Evolutionary conservation across 345 rosid genomes (phyloP), one percentile per base, ranked within the genome.

Genomic region (Corchorus capsularis): DNA sequence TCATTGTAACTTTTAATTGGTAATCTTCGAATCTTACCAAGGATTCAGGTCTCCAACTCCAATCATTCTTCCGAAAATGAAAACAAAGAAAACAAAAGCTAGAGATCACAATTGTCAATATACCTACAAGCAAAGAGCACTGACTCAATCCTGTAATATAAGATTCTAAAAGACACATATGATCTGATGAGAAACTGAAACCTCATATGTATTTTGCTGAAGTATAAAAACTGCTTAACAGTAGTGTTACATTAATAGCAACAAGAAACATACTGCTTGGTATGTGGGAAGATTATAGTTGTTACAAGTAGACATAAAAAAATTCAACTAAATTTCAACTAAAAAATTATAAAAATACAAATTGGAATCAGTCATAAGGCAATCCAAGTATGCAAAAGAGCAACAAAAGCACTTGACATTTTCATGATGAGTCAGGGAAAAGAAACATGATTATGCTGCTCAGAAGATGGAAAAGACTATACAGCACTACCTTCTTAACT

Each of bases 111-210:
- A 71, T 32, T 53, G 39, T 64, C 45, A 32, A 55, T 8, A 43
- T 60, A 55, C 22, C 41, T 66, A 62, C n/a, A 62, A 27, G 74
- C 74, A 37, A 61, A 71, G 49, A 13, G 62, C 59, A 1, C 22
- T 1, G n/a, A 56, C 50, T 64, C 49, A 57, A 37, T 56, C 55
- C 12, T 16, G 41, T 16, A 62, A 73, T 7, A 11, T 11, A 11
- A 69, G 69, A 35, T 69, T 41, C 10, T 47, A 86, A 62, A 81
- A 52, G 85, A 79, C 79, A 83, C 65, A 73, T 70, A 12, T 50
- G 79, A 79, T 73, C 79, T 54, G 75, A 52, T 27, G 20, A 63
- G 16, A 64, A 69, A 53, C 52, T 72, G 15, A 64, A 6, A 62
- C 52, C n/a, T 15, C 66, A 41, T 12, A 4, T 27, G 1, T 0